Evolutionary conservation across 805 yeast species (phyloP).

Genomic region (Ogataea pignaliae): DNA sequence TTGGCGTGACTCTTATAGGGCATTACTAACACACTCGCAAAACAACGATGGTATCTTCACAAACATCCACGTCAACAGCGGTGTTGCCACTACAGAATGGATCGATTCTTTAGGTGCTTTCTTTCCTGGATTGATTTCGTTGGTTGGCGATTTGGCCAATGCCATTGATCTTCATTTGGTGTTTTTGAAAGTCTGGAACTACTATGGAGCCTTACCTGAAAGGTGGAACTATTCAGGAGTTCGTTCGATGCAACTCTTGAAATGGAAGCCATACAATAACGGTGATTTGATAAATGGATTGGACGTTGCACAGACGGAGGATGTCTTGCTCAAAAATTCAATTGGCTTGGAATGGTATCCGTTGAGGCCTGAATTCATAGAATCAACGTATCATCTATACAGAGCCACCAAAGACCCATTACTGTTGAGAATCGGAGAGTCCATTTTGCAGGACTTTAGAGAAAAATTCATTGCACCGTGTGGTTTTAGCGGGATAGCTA

Average conservation of each 20-base stretch:
- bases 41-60: conserved; percentile 30
- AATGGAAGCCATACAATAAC: conserved; percentile 11
- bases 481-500: conserved; percentile 77
- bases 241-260: conserved; percentile 16
- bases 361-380: conserved; percentile 85
- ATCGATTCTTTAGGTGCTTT: conserved; percentile 84
- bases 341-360: conserved; percentile 86
- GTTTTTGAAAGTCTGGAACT: conserved; percentile 73
- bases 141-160: conserved; percentile 67
- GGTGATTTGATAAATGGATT: conserved; percentile 20
- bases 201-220: conserved; percentile 81
- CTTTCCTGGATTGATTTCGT: conserved; percentile 79
- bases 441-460: conserved; percentile 53
- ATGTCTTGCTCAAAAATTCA: conserved; percentile 28
- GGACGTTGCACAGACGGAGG: conserved; percentile 18
- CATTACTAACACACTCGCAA: conserved; percentile 52
- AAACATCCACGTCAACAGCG: conserved; percentile 54
- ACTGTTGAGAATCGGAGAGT: conserved; percentile 70
- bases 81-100: conserved; percentile 56
- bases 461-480: conserved; percentile 54
- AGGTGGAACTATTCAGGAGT: conserved; percentile 57
- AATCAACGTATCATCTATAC: conserved; percentile 79
- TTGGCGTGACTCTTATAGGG: conserved; percentile 57
- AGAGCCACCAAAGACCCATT: conserved; percentile 84
- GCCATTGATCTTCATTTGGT: conserved; percentile 60